These are phyloP conservation scores for Neurospora pannonica DNA, from an alignment of 495 filamentous ascomycete species.

Conservation along the genomic window DNA sequence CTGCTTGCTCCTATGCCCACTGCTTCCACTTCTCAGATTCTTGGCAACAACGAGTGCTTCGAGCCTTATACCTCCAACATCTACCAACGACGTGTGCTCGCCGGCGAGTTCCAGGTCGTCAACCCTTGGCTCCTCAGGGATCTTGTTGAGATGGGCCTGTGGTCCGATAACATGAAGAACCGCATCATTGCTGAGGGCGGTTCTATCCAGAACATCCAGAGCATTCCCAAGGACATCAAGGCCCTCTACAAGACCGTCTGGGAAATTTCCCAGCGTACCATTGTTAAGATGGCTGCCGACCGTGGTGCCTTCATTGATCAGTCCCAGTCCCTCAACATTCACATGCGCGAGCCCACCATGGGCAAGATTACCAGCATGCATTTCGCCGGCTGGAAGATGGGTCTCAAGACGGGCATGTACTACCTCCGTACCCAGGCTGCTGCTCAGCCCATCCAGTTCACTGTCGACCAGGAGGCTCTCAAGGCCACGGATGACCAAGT, in stretches of 20 bases:
- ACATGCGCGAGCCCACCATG: conserved; percentile 98
- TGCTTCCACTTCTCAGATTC: conserved; percentile 89
- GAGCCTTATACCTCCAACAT: conserved; percentile 99
- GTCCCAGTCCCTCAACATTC: conserved; percentile 97
- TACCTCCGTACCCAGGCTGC: conserved; percentile 98
- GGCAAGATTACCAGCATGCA: conserved; percentile 99
- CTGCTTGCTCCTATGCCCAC: conserved; percentile 97
- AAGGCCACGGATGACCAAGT: conserved; percentile 80
- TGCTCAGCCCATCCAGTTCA: conserved; percentile 95
- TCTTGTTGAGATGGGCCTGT: conserved; percentile 92
- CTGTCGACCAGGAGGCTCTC: conserved; percentile 93
- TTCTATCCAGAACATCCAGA: conserved; percentile 91
- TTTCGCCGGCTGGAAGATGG: conserved; percentile 97
- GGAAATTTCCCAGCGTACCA: conserved; percentile 95
- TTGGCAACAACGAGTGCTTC: conserved; percentile 98
- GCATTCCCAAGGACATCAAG: conserved; percentile 93
- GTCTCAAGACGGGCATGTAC: conserved; percentile 99
- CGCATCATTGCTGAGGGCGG: conserved; percentile 96
- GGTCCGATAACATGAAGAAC: conserved; percentile 99
- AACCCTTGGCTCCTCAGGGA: conserved; percentile 99
- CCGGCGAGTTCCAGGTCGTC: conserved; percentile 98
- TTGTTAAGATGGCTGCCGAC: conserved; percentile 96
- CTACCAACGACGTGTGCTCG: conserved; percentile 95
- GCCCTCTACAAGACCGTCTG: conserved; percentile 98
- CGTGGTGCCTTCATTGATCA: conserved; percentile 98